Evolutionary conservation across 345 rosid genomes (phyloP).

Genomic region (Garcia nutans): DNA sequence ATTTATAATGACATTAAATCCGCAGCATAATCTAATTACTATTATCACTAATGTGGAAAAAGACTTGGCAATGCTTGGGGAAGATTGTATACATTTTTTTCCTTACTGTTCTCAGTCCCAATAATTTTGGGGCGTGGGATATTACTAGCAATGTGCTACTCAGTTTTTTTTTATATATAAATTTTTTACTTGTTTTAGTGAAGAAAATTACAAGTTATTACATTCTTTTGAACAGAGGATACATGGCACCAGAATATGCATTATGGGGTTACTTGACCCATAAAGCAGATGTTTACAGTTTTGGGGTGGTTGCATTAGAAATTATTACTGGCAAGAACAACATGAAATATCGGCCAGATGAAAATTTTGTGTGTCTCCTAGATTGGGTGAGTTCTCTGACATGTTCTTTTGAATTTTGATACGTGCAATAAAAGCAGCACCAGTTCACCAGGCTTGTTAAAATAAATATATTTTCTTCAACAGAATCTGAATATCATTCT

Average conservation of each 20-base stretch:
- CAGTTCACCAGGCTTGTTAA: too few species aligned
- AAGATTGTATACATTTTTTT: too few species aligned
- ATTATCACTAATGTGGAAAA: too few species aligned
- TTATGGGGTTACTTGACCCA: slow-evolving; percentile 55
- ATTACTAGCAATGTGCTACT: not conserved
- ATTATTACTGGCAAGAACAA: slow-evolving; percentile 51
- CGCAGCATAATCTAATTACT: too few species aligned
- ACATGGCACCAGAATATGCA: slow-evolving; percentile 74
- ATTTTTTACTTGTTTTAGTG: not conserved
- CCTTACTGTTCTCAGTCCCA: too few species aligned
- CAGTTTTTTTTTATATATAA: too few species aligned
- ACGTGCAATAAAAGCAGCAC: not conserved
- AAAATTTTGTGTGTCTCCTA: slow-evolving; percentile 43
- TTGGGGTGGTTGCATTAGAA: slow-evolving; percentile 57
- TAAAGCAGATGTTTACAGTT: slow-evolving; percentile 70
- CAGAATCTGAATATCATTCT: not conserved
- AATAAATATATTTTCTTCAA: not conserved
- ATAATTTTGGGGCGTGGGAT: too few species aligned
- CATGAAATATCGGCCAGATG: slow-evolving; percentile 40
- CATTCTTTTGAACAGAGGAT: slow-evolving; percentile 36
- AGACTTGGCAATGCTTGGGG: too few species aligned
- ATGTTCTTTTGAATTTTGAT: not conserved
- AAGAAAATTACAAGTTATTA: not conserved
- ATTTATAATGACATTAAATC: too few species aligned
- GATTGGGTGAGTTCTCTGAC: slow-evolving; percentile 44